Evolutionary conservation across 192 early-diverging fungal species (phyloP), one percentile per base, ranked within the genome.

Genomic region (Podochytrium sp.): DNA sequence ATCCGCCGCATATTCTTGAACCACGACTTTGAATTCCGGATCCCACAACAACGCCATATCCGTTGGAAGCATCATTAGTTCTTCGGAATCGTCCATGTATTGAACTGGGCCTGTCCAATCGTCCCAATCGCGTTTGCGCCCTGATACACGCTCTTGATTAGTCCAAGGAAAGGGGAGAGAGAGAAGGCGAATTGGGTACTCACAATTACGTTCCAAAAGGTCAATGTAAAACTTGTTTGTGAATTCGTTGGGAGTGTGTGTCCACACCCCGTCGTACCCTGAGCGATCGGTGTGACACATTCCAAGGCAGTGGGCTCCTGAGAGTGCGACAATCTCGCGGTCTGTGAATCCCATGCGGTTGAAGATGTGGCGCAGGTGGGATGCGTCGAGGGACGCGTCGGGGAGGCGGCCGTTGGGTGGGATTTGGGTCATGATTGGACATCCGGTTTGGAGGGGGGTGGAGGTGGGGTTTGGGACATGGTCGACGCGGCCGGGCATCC

Each of bases 171-270:
- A 57, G 20, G 23, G 43, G 43, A 47, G 43, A 20, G 43, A 20
- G 7, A 10, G 32, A 10, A 57, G 10, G n/a, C n/a, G n/a, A n/a
- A n/a, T n/a, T n/a, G n/a, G n/a, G n/a, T 10, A 57, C 55, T 57
- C 23, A 57, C 83, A 80, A 61, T 81, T 61, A 32, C 76, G 51
- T 7, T 55, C 38, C 14, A 64, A 41, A 1, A 85, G 76, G 29
- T 80, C 89, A 50, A 87, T 95, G 83, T 83, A 98, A 84, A 89
- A 97, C 56, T 91, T 86, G 88, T 98, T 98, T 55, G 94, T 92
- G 81, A 98, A 96, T 49, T 85, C 68, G 1, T 90, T 96, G 14
- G 96, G 95, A 12, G 92, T 88, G 73, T 90, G 84, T 58, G 91
- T 94, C 96, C 96, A 98, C 16, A 95, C 33, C 3, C 66, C 66